These are phyloP conservation scores for Penicillium macrosclerotiorum DNA, from an alignment of 495 filamentous ascomycete species.

Conservation along the genomic window DNA sequence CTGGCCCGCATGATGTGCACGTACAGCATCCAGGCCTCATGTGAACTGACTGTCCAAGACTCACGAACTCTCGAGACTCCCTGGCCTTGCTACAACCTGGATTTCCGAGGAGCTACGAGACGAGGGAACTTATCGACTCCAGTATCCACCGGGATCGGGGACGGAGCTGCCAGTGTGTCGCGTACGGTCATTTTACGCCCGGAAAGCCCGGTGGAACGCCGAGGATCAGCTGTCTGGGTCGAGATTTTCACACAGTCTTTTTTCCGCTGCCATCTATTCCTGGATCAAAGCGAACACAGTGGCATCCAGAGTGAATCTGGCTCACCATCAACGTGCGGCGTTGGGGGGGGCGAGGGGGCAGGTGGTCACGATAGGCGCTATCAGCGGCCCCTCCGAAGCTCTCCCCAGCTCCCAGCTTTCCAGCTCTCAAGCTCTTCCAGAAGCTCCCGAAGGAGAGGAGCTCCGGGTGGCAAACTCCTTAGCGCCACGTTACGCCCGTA, in stretches of 20 bases:
- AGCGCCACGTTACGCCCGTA: slow-evolving; percentile 19
- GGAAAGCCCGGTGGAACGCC: slow-evolving; percentile 24
- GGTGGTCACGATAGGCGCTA: slow-evolving; percentile 22
- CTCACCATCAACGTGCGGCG: not conserved
- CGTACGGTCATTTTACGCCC: slow-evolving; percentile 8
- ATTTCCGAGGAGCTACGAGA: not conserved
- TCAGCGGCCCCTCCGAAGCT: slow-evolving; percentile 35
- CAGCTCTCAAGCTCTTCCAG: slow-evolving; percentile 28
- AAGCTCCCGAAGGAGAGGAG: slow-evolving; percentile 30
- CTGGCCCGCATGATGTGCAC: too few species aligned
- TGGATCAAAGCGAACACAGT: too few species aligned
- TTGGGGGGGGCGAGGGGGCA: not conserved
- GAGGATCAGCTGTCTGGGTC: slow-evolving; percentile 5
- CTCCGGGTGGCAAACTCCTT: slow-evolving; percentile 26
- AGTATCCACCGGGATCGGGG: slow-evolving; percentile 6
- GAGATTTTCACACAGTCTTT: not conserved
- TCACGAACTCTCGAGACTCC: too few species aligned
- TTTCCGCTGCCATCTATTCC: too few species aligned
- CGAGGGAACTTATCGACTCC: not conserved
- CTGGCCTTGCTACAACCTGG: slow-evolving; percentile 4
- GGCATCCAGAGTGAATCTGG: not conserved
- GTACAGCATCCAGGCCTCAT: too few species aligned
- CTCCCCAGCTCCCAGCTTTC: slow-evolving; percentile 24
- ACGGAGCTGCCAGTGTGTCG: not conserved
- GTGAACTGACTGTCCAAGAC: too few species aligned